Evolutionary conservation across 1,284 basidiomycete species (phyloP).

Genomic region (Mycosarcoma maydis): DNA sequence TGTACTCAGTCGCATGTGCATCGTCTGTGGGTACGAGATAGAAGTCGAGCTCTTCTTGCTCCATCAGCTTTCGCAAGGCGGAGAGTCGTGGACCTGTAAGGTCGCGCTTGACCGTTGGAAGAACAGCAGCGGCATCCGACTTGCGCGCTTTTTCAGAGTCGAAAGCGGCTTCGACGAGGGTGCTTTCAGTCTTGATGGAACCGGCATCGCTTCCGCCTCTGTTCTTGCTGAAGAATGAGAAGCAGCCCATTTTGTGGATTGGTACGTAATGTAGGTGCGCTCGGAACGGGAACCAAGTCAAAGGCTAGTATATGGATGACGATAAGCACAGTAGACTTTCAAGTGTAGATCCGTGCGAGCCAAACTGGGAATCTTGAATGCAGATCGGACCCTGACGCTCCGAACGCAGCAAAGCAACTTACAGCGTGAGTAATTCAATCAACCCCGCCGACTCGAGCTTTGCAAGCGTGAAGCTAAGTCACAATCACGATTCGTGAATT

Average conservation of each 20-base stretch:
- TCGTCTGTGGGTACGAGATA: conserved; percentile 81
- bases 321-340: not conserved
- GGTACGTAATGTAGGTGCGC: no score
- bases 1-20: conserved; percentile 88
- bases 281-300: no score
- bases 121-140: not conserved
- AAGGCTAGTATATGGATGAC: not conserved
- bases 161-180: conserved; percentile 27
- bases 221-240: conserved; percentile 26
- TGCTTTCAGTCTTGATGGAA: conserved; percentile 33
- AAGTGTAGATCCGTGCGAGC: not conserved
- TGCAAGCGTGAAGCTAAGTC: no score
- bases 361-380: not conserved
- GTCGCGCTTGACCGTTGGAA: conserved; percentile 18
- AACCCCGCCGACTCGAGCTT: not conserved
- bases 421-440: no score
- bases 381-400: conserved; percentile 10
- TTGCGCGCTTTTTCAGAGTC: conserved; percentile 22
- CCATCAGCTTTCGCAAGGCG: conserved; percentile 68
- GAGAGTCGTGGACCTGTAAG: conserved; percentile 70
- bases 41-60: conserved; percentile 43
- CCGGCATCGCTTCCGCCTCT: conserved; percentile 21
- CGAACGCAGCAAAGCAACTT: no score
- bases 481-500: no score
- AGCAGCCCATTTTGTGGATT: conserved; percentile 54